Conservation (phyloP, 495 filamentous ascomycete species). For the Hamigera avellanea region DNA sequence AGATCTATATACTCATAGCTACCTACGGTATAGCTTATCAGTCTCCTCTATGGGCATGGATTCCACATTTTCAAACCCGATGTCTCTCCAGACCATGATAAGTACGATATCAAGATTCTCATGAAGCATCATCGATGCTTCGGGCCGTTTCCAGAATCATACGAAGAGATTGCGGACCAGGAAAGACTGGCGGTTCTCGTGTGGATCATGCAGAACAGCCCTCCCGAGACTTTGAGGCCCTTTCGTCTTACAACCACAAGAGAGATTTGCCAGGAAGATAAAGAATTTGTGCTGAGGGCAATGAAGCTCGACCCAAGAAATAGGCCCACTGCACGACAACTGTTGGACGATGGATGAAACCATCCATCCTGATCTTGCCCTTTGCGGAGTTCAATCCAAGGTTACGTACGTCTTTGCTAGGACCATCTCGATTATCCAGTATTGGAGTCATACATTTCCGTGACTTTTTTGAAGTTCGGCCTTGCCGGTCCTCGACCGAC, state of each 20-base stretch:
- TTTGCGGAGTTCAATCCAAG: too few species aligned
- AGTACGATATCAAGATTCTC: slow-evolving; percentile 26
- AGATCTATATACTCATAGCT: background rate
- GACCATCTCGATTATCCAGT: too few species aligned
- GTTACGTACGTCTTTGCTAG: too few species aligned
- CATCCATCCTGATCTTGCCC: slow-evolving; percentile 3
- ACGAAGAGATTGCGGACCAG: slow-evolving; percentile 11
- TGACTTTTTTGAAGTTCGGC: too few species aligned
- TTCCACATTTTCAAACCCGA: slow-evolving; percentile 24
- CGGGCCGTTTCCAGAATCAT: slow-evolving; percentile 25
- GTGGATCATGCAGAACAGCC: slow-evolving; percentile 12
- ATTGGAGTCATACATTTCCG: too few species aligned
- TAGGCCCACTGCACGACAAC: slow-evolving; percentile 11
- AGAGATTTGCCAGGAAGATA: slow-evolving; percentile 14
- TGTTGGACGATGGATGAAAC: slow-evolving; percentile 14
- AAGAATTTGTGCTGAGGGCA: slow-evolving; percentile 12
- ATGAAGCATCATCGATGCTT: slow-evolving; percentile 22
- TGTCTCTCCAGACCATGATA: slow-evolving; percentile 19
- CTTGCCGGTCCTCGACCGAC: too few species aligned
- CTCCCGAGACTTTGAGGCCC: slow-evolving; percentile 10
- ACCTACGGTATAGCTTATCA: slow-evolving; percentile 20
- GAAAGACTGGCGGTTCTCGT: slow-evolving; percentile 8
- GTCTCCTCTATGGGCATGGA: slow-evolving; percentile 18
- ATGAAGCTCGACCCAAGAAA: slow-evolving; percentile 21
- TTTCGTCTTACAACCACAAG: slow-evolving; percentile 10